Conservation (phyloP, 495 filamentous ascomycete species). For the Cercophora samala region DNA sequence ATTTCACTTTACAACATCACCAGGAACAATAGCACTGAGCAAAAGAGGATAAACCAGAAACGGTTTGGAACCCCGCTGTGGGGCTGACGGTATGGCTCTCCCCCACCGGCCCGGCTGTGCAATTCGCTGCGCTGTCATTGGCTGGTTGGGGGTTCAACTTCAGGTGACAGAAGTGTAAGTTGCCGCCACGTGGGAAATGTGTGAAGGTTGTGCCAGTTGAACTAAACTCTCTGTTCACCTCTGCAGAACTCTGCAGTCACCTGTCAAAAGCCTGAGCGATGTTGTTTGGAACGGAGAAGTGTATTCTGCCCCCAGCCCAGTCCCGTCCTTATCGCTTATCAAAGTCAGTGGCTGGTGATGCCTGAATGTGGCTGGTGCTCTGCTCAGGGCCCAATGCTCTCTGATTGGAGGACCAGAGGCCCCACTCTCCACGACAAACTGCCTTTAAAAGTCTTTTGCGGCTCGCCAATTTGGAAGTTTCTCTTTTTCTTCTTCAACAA, state of each 20-base stretch:
- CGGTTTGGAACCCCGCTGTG: conserved; percentile 5
- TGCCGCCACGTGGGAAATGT: no score
- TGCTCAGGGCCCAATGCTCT: background rate
- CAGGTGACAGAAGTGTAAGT: no score
- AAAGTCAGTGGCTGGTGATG: conserved; percentile 1
- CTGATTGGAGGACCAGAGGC: background rate
- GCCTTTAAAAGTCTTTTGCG: conserved; percentile 12
- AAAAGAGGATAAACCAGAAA: background rate
- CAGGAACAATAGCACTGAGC: background rate
- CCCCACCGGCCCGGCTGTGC: conserved; percentile 1
- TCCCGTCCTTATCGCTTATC: no score
- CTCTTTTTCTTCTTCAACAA: conserved; percentile 44
- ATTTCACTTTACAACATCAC: background rate
- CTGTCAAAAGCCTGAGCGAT: no score
- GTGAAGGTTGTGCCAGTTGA: no score
- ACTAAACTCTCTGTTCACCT: no score
- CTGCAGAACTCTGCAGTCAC: no score
- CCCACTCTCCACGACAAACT: background rate
- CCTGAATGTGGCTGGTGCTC: background rate
- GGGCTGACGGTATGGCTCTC: background rate
- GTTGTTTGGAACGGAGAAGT: no score
- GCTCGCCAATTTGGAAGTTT: conserved; percentile 16
- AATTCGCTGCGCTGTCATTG: background rate
- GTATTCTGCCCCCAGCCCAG: no score
- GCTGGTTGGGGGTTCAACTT: no score